Base-by-base conservation (phyloP, 2,329 filamentous ascomycete genomes). In the Dryadomyces sulphureus region DNA sequence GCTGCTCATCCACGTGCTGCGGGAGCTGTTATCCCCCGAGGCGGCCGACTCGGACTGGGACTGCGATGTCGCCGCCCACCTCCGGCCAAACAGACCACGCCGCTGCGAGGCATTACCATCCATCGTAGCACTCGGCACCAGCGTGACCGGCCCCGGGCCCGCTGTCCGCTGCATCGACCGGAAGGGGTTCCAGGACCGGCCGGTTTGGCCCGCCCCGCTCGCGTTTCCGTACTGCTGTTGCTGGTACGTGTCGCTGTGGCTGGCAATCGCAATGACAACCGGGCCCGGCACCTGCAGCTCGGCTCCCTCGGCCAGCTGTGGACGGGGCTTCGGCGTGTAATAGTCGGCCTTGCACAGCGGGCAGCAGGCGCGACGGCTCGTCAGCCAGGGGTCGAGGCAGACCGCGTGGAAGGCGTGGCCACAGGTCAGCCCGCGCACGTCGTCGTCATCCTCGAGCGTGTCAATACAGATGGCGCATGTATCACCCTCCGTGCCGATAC, bases 301-400 rank as follows among this genome's bases (percentile, higher is more conserved):
- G 21, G 64, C 58, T 17, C 57, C 62, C 30, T 69, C 67, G 14
- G 65, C 62, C 11, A 66, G 62, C 9, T 62, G 59, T 3, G 84
- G 70, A 16, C 87, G 83, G 43, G 88, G 86, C 65, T 96, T 96
- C 0, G 92, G 90, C 3, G 87, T 81, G 62, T 94, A 96, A 62
- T 96, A 98, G 59, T 98, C 92, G 36, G 90, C 86, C 66, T 98
- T 98, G 71, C 92, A 98, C 7, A 98, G 79, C 6, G 92, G 92
- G 61, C 92, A 98, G 68, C 90, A 96, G 22, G 92, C 92, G 53
- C 90, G 81, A 52, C 92, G 79, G 58, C 84, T 89, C 9, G 92
- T 98, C 52, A 98, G 68, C 92, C 92, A 98, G 11, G 92, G 92
- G 56, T 98, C 92, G 42, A 98, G 77, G 59, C 92, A 98, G 35